Base-by-base conservation (phyloP, 768 basidiomycete species). In the Hygrophorus russula region DNA sequence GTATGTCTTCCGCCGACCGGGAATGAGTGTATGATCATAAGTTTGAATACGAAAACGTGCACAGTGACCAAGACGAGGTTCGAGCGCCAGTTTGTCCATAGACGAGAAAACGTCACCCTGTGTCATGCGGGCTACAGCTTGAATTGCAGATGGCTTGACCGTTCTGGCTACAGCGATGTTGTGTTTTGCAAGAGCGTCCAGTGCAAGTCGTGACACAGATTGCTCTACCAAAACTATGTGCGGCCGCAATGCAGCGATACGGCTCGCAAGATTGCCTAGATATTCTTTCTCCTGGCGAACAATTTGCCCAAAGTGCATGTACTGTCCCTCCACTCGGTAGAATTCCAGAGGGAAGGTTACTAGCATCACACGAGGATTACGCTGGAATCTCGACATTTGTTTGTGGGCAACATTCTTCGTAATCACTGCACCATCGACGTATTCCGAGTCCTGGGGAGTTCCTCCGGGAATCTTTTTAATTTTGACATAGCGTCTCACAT, bases 381-480 rank as follows among this genome's bases (percentile, higher is more conserved):
- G 70, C 49, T 90, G 75, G 15, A 70, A 68, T 39, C 90, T 73
- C 14, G 84, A 71, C 94, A 99, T 97, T 50, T 80, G 76, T 62
- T 97, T 97, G 61, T 98, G 93, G 1, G 92, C 88, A 7, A 98
- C 82, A 53, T 97, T 97, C 71, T 99, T 98, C 13, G 94, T 93
- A 54, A 97, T 96, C 45, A 98, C 91, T 4, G 85, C 88, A 10
- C 96, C 96, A 43, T 91, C 86, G 36, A 99, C 89, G 57, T 92
- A 98, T 66, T 99, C 96, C 4, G 91, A 96, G 59, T 99, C 90
- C 19, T 69, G 74, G 14, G 94, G 92, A 30, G 76, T 68, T 3
- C 96, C 96, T 17, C 96, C 96, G 0, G 96, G 94, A 12, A 98
- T 84, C 63, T 94, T 94, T 69, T 99, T 98, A 62, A 98, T 93